These are phyloP conservation scores for Besnoitia besnoiti DNA, from an alignment of 169 alveolate species.

Conservation along the genomic window DNA sequence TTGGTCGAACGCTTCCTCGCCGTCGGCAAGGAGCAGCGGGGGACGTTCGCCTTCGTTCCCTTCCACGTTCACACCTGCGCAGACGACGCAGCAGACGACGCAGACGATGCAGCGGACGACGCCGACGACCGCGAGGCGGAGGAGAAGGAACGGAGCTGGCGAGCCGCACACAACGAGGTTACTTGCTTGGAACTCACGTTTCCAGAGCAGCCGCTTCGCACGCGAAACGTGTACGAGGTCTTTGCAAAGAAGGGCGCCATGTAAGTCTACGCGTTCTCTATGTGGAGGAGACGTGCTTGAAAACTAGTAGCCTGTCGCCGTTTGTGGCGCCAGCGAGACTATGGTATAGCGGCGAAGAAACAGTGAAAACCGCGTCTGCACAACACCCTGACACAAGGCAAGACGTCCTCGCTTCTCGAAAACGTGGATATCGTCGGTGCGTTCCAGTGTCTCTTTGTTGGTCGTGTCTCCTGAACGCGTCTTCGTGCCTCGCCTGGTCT, in stretches of 20 bases:
- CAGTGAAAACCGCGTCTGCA: too few relatives aligned
- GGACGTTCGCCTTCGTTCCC: neutral
- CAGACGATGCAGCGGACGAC: neutral
- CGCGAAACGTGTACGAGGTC: neutral
- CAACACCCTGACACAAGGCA: too few relatives aligned
- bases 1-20: neutral
- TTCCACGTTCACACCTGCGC: neutral
- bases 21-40: neutral
- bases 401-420: too few relatives aligned
- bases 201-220: neutral
- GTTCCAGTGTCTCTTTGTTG: too few relatives aligned
- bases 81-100: neutral
- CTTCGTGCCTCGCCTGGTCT: too few relatives aligned
- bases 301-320: too few relatives aligned
- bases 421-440: too few relatives aligned
- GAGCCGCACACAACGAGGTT: neutral
- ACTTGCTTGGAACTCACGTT: neutral
- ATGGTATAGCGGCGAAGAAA: too few relatives aligned
- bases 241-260: neutral
- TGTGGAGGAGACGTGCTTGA: too few relatives aligned
- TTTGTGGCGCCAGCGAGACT: too few relatives aligned
- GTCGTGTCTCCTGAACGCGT: too few relatives aligned
- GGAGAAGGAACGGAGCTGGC: neutral
- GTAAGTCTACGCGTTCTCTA: too few relatives aligned
- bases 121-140: neutral